phyloP scores from a whole-genome alignment of 176 grass and related monocot genomes.

The Zea mays region Zm-B73-REFERENCE-NAM-5.0 NC_050096.1:282769501-282770000 shows the following conservation, averaged over 20 bases:
- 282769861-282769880: background rate
- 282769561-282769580: no score
- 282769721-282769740: conserved; percentile 33
- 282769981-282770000: background rate
- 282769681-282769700: background rate
- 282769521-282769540: background rate
- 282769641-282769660: background rate
- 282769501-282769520: background rate
- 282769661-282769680: background rate
- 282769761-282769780: conserved; percentile 47
- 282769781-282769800: conserved; percentile 56
- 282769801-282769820: conserved; percentile 46
- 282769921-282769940: conserved; percentile 17
- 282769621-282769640: background rate
- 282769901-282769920: background rate
- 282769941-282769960: background rate
- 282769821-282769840: conserved; percentile 34
- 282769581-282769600: background rate
- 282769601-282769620: background rate
- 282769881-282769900: background rate
- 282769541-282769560: background rate
- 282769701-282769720: background rate
- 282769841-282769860: conserved; percentile 26
- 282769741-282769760: conserved; percentile 54
- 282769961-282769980: background rate